A percentile compares a stretch with the other conserved stretches of the same genome.
Conservation (phyloP, 345 rosid genomes). For the Gossypium mustelinum region DNA sequence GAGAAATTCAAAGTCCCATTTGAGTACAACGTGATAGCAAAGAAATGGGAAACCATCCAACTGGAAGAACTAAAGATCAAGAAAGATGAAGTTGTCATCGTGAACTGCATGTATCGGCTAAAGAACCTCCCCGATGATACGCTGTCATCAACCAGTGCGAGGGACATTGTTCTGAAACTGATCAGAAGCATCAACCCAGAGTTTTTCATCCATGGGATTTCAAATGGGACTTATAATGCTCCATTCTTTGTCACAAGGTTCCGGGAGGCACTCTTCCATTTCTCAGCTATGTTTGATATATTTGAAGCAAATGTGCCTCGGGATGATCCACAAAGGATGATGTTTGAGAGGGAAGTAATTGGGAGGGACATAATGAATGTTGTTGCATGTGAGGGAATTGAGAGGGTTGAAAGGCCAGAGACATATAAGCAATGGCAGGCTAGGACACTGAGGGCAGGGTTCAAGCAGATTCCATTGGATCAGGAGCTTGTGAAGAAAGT, state of each 20-base stretch:
- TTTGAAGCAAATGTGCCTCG: constrained; percentile 42
- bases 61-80: constrained; percentile 44
- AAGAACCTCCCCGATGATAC: constrained; percentile 52
- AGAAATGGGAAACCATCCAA: constrained; percentile 53
- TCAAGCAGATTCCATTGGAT: constrained; percentile 50
- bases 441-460: constrained; percentile 51
- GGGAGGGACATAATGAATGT: constrained; percentile 51
- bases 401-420: constrained; percentile 65
- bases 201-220: constrained; percentile 36
- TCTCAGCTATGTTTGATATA: constrained; percentile 51
- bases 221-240: constrained; percentile 43
- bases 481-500: constrained; percentile 43
- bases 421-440: constrained; percentile 76
- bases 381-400: constrained; percentile 53
- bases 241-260: constrained; percentile 53
- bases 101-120: constrained; percentile 33
- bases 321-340: constrained; percentile 41
- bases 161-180: constrained; percentile 42
- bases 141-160: constrained; percentile 36
- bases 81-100: constrained; percentile 38
- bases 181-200: constrained; percentile 42
- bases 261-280: constrained; percentile 55
- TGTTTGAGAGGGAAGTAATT: constrained; percentile 37
- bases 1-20: constrained; percentile 48
- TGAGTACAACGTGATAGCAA: constrained; percentile 45